Evolutionary conservation across 306 rosid genomes (phyloP), one percentile per base, ranked within the genome.

Genomic region (Carpinus fangiana): DNA sequence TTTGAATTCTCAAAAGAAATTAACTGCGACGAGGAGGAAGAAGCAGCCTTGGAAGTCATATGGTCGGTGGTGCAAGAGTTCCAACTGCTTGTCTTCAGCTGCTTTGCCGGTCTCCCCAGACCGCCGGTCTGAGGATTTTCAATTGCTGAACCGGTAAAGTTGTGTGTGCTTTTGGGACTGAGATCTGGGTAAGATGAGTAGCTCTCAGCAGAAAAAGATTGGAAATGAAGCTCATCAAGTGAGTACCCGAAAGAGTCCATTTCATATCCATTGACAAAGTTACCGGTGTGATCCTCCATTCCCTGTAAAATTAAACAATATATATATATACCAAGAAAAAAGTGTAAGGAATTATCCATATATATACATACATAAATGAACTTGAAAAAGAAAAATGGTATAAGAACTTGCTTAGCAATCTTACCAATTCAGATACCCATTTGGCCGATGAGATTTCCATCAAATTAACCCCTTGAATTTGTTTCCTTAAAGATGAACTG

Each of bases 1-100:
- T 77, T 84, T 12, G 81, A 80, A 41, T 84, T 77, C 1, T 80
- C 83, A 36, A 94, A 94, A 9, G 96, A 90, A 73, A 94, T 86
- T 2, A 94, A 62, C 41, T 91, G 88, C 23, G 98, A 85, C 4
- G 90, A 68, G 21, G 91, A 73, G 28, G 87, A 73, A 38, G 85
- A 46, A 41, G 86, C 70, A 54, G 85, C 72, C 61, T 74, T 84
- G 38, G 76, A 17, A 70, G 65, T 50, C 34, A 18, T 76, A 31
- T 55, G 70, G 59, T 78, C 70, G 12, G 52, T 77, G 5, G 71
- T 46, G 80, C 79, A 73, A 59, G 88, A 61, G 59, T 52, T 85
- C 91, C 91, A 85, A 14, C 77, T 50, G 55, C 13, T 75, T 55
- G 34, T 66, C 76, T 84, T 91, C 14, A 73, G 76, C 87, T 47